phyloP scores from a whole-genome alignment of 1,284 basidiomycete species.

The Malassezia psittaci region DNA sequence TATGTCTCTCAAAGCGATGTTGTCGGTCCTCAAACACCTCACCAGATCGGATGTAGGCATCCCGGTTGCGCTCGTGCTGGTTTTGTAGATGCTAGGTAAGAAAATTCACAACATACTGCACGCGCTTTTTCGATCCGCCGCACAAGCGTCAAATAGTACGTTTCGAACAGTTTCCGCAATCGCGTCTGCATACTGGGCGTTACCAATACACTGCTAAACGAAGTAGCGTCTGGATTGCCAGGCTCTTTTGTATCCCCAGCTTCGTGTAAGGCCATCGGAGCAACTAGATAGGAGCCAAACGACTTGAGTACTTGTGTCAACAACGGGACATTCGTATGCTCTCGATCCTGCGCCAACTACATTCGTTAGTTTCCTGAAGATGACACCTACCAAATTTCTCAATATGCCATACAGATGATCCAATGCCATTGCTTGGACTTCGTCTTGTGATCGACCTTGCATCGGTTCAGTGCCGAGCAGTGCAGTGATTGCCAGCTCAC shows the following conservation, averaged over 20 bases:
- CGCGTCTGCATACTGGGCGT: slow-evolving; percentile 69
- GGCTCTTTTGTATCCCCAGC: slow-evolving; percentile 1
- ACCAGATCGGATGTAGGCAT: slow-evolving; percentile 94
- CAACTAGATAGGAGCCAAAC: slow-evolving; percentile 69
- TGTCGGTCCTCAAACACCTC: slow-evolving; percentile 99
- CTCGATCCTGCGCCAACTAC: slow-evolving; percentile 66
- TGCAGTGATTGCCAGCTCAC: slow-evolving; percentile 79
- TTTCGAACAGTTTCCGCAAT: slow-evolving; percentile 83
- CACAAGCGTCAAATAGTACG: slow-evolving; percentile 80
- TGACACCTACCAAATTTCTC: slow-evolving; percentile 31
- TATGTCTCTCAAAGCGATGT: slow-evolving; percentile 96
- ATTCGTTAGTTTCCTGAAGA: not conserved
- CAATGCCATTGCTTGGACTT: slow-evolving; percentile 2
- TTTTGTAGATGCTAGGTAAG: slow-evolving; percentile 60
- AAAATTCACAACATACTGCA: slow-evolving; percentile 53
- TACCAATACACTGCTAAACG: not conserved
- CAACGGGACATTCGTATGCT: slow-evolving; percentile 71
- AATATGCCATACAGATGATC: slow-evolving; percentile 56
- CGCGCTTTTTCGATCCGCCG: slow-evolving; percentile 63
- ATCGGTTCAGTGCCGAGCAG: slow-evolving; percentile 48
- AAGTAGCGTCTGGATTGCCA: too few relatives aligned
- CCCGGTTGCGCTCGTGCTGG: slow-evolving; percentile 88
- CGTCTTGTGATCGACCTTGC: not conserved
- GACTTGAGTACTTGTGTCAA: slow-evolving; percentile 73
- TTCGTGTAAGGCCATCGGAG: slow-evolving; percentile 2